Percentiles rank a stretch among this genome's conserved stretches.
phyloP scores from a whole-genome alignment of 169 alveolate genomes.

The Cryptosporidium baileyi region DNA sequence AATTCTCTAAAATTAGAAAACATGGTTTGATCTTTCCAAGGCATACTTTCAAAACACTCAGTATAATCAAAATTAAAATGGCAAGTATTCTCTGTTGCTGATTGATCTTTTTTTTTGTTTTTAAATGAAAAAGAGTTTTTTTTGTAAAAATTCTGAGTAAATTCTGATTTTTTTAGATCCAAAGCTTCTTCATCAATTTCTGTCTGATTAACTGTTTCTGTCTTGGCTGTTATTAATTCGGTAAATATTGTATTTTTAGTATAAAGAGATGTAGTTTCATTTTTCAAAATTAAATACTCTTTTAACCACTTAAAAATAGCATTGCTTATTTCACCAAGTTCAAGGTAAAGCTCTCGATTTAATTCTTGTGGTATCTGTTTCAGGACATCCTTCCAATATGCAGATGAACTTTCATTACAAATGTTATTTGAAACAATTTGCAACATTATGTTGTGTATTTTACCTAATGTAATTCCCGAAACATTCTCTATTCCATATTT shows the following conservation, averaged over 20 bases:
- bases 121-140: background rate
- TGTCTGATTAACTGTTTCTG: background rate
- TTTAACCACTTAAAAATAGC: constrained; percentile 43
- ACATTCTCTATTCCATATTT: background rate
- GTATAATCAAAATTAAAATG: background rate
- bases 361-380: constrained; percentile 35
- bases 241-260: background rate
- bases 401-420: constrained; percentile 41
- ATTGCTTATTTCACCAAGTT: constrained; percentile 31
- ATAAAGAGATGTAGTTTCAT: background rate
- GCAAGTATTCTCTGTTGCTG: background rate
- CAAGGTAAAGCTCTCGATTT: constrained; percentile 1
- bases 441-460: constrained; percentile 24
- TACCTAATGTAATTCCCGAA: background rate
- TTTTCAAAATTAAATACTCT: background rate
- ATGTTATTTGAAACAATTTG: constrained; percentile 25
- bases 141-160: background rate
- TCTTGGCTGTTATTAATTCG: background rate
- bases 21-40: constrained; percentile 67
- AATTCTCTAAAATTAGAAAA: constrained; percentile 65
- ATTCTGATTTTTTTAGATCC: background rate
- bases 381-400: constrained; percentile 62
- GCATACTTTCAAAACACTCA: constrained; percentile 46
- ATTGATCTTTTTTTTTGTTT: background rate
- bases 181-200: background rate